Evolutionary conservation across 2,329 filamentous ascomycete species (phyloP), one percentile per base, ranked within the genome.

Genomic region (Arthrobotrys megalospora): DNA sequence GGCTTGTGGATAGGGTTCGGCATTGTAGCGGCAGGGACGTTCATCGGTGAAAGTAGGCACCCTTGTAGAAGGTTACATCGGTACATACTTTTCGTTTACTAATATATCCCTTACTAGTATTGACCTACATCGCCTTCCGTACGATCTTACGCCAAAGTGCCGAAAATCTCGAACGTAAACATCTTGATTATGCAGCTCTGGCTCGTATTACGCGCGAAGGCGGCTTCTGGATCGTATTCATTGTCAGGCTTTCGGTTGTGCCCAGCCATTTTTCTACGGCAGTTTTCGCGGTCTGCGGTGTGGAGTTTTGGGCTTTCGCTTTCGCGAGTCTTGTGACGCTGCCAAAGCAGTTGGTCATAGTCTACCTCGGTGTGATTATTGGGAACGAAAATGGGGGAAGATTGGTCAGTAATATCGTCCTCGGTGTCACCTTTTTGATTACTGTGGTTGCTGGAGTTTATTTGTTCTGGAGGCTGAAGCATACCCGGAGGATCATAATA

Each of bases 181-280:
- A 85, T 58, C 81, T 86, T 45, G 85, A 83, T 65, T 86, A 85
- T 53, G 85, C 83, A 38, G 83, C 85, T 2, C 79, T 86, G 36
- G 85, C 84, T 28, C 82, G 84, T 24, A 73, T 86, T n/a, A 85
- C 84, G 4, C 81, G 85, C 60, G 84, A 85, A 12, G 84, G 85
- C 6, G 85, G 85, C 5, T 86, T 86, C 80, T 84, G 82, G 83
- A 83, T 85, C 55, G 83, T 85, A 21, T 83, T 86, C 62, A 80
- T 85, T 14, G 85, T 86, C 63, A 84, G 85, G 32, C 84, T 85
- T 64, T 85, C 84, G 50, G 82, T 85, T 41, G 83, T 86, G 32
- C 85, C 85, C 12, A 84, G 84, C 10, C 85, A 86, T 79, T 84
- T 86, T 80, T 85, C 84, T 3, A 86, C 85, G 1, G 85, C 85